Base-by-base conservation (phyloP, 1,284 basidiomycete species). In the Rhodotorula sp. region DNA sequence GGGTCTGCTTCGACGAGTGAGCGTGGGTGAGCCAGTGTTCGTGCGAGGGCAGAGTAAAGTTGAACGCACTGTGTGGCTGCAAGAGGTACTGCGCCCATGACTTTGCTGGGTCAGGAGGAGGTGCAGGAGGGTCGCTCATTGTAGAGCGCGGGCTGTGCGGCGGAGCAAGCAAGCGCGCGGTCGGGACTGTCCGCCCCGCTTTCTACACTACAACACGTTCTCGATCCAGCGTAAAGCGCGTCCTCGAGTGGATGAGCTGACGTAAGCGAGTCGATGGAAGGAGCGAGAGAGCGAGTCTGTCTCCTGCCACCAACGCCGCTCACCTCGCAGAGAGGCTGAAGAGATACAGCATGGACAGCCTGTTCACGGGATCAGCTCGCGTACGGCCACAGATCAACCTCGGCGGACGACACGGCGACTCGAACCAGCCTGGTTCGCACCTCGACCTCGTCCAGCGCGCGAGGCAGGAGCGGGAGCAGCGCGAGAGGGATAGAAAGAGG, bases 341-440 rank as follows among this genome's bases (percentile, higher is more conserved):
- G 19, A 17, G 39, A 10, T 44, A 44, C 39, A 17, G 39, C 17
- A 66, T 66, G 68, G 52, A 64, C 32, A 53, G 55, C 30, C 52
- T 70, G 48, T 79, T 79, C 71, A 72, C 71, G 19, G 84, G 84
- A 32, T 75, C 64, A 27, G 62, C 79, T 48, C 77, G 76, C 56
- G 79, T 83, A 67, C 83, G 86, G 64, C 84, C 88, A 39, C 83
- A 86, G 72, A 91, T 92, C 75, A 91, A 92, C 78, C 84, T 92
- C 44, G 69, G 71, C 47, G 90, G 90, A 44, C 39, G 39, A 44
- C 39, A 44, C 11, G 39, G 39, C 39, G 39, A 44, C 22, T 19
- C 53, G n/a, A 46, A 55, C 57, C n/a, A 54, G 52, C 78, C 83
- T 1, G 84, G 84, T 0, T 80, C 84, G 22, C 83, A 84, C 15